Evolutionary conservation across 2,329 filamentous ascomycete species (phyloP).

Genomic region (Botrytis pseudocinerea): DNA sequence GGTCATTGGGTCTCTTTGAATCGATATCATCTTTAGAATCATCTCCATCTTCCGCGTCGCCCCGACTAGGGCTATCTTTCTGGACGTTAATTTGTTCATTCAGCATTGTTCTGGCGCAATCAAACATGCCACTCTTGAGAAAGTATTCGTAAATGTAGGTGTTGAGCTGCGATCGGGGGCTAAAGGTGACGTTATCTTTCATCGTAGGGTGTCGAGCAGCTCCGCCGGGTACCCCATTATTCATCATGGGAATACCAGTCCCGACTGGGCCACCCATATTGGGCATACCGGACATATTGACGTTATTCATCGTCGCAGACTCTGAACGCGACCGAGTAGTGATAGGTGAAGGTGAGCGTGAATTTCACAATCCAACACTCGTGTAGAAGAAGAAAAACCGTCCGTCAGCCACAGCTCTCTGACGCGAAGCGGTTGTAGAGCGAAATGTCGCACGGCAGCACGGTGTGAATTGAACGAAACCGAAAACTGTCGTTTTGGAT

Average conservation of each 20-base stretch:
- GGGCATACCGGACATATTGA: conserved; percentile 64
- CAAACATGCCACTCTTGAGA: conserved; percentile 78
- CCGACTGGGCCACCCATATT: conserved; percentile 67
- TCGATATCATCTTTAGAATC: conserved; percentile 78
- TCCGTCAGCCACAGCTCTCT: conserved; percentile 37
- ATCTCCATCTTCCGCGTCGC: conserved; percentile 69
- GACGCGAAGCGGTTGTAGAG: conserved; percentile 36
- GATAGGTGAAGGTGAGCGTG: conserved; percentile 23
- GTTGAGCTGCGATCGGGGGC: conserved; percentile 62
- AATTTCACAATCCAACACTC: conserved; percentile 29
- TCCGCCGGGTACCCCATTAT: conserved; percentile 49
- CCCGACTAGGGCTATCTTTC: conserved; percentile 70
- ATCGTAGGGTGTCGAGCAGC: conserved; percentile 37
- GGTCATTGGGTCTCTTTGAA: conserved; percentile 72
- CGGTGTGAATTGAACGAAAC: background rate
- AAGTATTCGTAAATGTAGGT: conserved; percentile 94
- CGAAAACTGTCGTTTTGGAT: conserved; percentile 6
- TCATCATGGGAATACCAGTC: conserved; percentile 59
- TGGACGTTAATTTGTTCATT: conserved; percentile 65
- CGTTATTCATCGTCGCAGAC: conserved; percentile 41
- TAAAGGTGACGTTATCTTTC: conserved; percentile 37
- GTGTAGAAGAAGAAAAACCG: conserved; percentile 23
- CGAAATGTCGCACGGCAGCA: conserved; percentile 27
- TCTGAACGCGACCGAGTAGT: conserved; percentile 32
- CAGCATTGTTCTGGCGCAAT: conserved; percentile 75